Evolutionary conservation across 1,139 yeast species (phyloP).

Genomic region (Saccharomyces hybrid): DNA sequence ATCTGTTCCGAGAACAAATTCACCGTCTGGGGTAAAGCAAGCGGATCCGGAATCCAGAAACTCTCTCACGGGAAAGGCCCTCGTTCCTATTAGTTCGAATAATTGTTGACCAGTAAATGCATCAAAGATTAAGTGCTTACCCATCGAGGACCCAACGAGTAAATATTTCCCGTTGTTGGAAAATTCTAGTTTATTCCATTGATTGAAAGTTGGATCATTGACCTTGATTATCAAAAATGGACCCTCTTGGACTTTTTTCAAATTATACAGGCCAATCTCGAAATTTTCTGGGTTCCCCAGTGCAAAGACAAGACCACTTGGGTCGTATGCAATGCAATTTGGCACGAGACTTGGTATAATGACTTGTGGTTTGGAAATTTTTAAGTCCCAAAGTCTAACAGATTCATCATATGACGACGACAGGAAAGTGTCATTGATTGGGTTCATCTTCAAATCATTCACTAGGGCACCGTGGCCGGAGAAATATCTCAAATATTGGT

Average conservation of each 20-base stretch:
- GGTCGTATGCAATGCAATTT: conserved; percentile 62
- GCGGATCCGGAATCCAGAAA: conserved; percentile 54
- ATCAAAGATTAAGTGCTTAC: conserved; percentile 56
- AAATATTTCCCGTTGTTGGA: conserved; percentile 73
- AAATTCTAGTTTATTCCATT: conserved; percentile 69
- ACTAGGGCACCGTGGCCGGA: conserved; percentile 80
- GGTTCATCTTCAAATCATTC: conserved; percentile 63
- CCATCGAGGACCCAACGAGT: conserved; percentile 50
- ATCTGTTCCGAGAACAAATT: conserved; percentile 59
- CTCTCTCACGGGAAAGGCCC: conserved; percentile 36
- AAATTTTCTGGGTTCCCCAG: conserved; percentile 47
- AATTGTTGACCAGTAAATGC: conserved; percentile 59
- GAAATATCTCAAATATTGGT: conserved; percentile 76
- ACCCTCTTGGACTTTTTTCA: conserved; percentile 47
- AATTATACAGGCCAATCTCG: conserved; percentile 53
- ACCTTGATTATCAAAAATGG: conserved; percentile 44
- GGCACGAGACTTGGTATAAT: conserved; percentile 53
- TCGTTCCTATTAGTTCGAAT: conserved; percentile 44
- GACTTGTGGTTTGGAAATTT: conserved; percentile 57
- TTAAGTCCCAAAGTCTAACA: conserved; percentile 79
- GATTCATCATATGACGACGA: conserved; percentile 72
- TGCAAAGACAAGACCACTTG: conserved; percentile 76
- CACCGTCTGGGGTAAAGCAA: conserved; percentile 77
- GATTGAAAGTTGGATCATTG: conserved; percentile 31
- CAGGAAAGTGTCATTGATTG: conserved; percentile 58